Percentiles rank a stretch among this genome's conserved stretches.
phyloP scores from a whole-genome alignment of 2,329 filamentous ascomycete species.

The Chaetomiaceae sp. region DNA sequence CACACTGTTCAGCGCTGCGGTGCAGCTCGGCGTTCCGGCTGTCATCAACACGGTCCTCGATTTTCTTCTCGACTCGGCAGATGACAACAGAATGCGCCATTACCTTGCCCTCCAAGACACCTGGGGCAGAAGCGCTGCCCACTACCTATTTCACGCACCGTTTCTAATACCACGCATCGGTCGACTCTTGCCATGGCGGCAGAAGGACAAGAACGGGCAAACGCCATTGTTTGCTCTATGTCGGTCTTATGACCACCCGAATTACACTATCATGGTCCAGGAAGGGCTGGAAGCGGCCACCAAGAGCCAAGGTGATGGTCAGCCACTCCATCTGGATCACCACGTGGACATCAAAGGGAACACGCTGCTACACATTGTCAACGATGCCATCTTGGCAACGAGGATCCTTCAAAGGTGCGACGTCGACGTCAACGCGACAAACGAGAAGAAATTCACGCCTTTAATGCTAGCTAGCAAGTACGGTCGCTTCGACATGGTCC shows the following conservation, averaged over 20 bases:
- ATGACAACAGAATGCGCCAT: conserved; percentile 51
- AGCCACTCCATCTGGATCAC: conserved; percentile 83
- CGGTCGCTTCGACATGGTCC: conserved; percentile 87
- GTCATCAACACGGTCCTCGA: conserved; percentile 72
- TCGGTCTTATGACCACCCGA: conserved; percentile 86
- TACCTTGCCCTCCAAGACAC: conserved; percentile 77
- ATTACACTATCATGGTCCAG: conserved; percentile 85
- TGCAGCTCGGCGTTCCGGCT: conserved; percentile 74
- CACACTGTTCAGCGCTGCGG: conserved; percentile 81
- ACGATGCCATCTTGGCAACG: conserved; percentile 71
- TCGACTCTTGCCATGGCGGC: conserved; percentile 75
- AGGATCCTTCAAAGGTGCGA: conserved; percentile 80
- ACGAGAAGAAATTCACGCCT: conserved; percentile 91
- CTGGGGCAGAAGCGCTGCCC: conserved; percentile 84
- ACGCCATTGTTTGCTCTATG: conserved; percentile 96
- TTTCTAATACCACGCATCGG: conserved; percentile 74
- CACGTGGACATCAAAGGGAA: conserved; percentile 93
- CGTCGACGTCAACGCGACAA: conserved; percentile 91
- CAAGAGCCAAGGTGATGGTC: conserved; percentile 67
- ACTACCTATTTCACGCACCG: conserved; percentile 92
- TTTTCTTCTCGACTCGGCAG: conserved; percentile 54
- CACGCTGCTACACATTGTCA: conserved; percentile 91
- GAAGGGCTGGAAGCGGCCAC: conserved; percentile 72
- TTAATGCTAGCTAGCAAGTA: conserved; percentile 99
- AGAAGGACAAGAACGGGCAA: conserved; percentile 93